Evolutionary conservation across 306 rosid species (phyloP).

Genomic region (Vigna reflexopilosa): DNA sequence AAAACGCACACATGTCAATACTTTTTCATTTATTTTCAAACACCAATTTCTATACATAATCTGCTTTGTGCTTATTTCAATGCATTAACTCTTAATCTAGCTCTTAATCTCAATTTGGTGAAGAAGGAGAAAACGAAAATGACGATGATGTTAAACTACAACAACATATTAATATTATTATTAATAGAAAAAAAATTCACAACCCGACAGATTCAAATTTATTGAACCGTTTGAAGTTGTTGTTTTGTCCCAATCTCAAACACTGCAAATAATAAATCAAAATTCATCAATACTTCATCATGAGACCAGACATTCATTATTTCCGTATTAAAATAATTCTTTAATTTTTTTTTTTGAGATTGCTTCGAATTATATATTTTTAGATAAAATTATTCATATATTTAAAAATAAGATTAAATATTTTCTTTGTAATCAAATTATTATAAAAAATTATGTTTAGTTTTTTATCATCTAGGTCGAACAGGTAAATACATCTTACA

Average conservation of each 20-base stretch:
- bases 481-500: too few species aligned
- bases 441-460: too few species aligned
- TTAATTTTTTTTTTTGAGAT: accelerated
- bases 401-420: too few species aligned
- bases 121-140: neutral
- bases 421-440: too few species aligned
- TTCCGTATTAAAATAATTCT: too few species aligned
- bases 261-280: neutral
- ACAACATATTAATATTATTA: neutral
- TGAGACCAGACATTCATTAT: too few species aligned
- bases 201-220: conserved; percentile 41
- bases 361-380: too few species aligned
- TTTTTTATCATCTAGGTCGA: too few species aligned
- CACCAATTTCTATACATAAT: too few species aligned
- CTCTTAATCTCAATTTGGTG: neutral
- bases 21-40: too few species aligned
- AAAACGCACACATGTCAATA: conserved; percentile 14
- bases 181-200: conserved; percentile 19
- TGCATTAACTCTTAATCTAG: neutral
- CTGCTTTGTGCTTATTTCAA: neutral
- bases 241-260: conserved; percentile 34
- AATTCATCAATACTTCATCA: too few species aligned
- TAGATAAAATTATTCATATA: too few species aligned
- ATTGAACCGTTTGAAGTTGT: conserved; percentile 40
- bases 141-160: neutral